phyloP scores from a whole-genome alignment of 2,329 filamentous ascomycete species.

The Biscogniauxia marginata region DNA sequence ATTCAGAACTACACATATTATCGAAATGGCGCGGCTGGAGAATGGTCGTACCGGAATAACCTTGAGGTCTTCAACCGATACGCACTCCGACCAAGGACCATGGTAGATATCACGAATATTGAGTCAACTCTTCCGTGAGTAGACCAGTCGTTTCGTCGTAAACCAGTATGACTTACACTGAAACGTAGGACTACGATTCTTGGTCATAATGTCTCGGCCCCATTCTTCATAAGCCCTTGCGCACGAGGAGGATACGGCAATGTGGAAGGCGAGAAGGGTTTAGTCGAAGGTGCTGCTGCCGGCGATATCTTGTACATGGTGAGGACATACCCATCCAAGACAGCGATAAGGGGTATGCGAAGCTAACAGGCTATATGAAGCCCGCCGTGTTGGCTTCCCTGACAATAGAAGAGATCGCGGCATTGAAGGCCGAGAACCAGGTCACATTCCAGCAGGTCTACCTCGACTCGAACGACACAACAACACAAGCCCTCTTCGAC shows the following conservation, averaged over 20 bases:
- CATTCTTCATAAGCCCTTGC: conserved; percentile 44
- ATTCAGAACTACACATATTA: conserved; percentile 53
- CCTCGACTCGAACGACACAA: conserved; percentile 24
- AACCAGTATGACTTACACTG: conserved; percentile 15
- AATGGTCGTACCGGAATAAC: conserved; percentile 58
- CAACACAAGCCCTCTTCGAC: conserved; percentile 19
- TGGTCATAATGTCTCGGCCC: conserved; percentile 42
- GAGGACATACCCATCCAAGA: neutral
- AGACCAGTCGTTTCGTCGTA: neutral
- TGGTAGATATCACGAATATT: conserved; percentile 49
- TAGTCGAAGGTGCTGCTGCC: conserved; percentile 40
- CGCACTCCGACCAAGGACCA: conserved; percentile 45
- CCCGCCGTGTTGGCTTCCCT: conserved; percentile 21
- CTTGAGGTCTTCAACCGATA: conserved; percentile 52
- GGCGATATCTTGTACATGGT: conserved; percentile 42
- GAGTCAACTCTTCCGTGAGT: conserved; percentile 35
- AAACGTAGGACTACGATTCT: conserved; percentile 38
- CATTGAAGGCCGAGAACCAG: conserved; percentile 22
- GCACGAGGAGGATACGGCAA: conserved; percentile 39
- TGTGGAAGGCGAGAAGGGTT: conserved; percentile 37
- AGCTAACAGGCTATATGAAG: conserved; percentile 10
- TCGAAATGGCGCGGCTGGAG: conserved; percentile 53
- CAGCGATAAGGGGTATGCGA: neutral
- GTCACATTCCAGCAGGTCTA: conserved; percentile 30
- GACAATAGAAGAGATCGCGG: conserved; percentile 26